Base-by-base conservation (phyloP, 2,329 filamentous ascomycete species). In the Talaromyces sp. region DNA sequence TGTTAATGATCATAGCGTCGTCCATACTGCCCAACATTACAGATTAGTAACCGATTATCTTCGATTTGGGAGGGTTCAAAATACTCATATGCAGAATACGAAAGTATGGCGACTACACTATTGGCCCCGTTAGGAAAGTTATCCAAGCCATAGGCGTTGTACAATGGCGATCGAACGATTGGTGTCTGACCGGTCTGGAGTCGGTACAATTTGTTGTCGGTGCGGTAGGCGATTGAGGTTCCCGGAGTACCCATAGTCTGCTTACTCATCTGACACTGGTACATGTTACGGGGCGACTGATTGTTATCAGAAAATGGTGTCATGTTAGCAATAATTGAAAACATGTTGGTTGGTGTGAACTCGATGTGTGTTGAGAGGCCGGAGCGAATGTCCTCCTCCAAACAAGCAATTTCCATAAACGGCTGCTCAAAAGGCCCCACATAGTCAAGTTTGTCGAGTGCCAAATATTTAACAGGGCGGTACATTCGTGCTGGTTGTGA, bases 1-100 rank as follows among this genome's bases (percentile, higher is more conserved):
- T 98, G 83, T 98, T 98, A 75, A 99, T 84, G 75, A 99, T 98
- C 94, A 98, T 98, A 76, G 95, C 95, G 81, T 99, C 95, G 84
- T 99, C 95, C 95, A 99, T 99, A 84, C 37, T 39, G 3, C 13
- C 37, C 11, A 39, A 3, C 4, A 39, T 39, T 11, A 39, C 37
- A 39, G 37, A 1, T 39, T 39, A 39, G 37, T 39, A 39, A 39
- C 37, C 37, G 37, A 16, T 14, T 5, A 39, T 39, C 13, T 39
- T 39, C 27, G 1, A 27, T 27, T 1, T 27, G 27, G 27, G 3
- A 27, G 27, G 27, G 27, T 27, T 27, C 22, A 27, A 27, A 27
- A 27, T 27, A 27, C 27, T 99, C 95, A 80, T 98, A 99, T 60
- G 94, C 95, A 1, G 94, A 98, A 78, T 99, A 99, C 0, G 94